These are phyloP conservation scores for Boletus edulis DNA, from an alignment of 768 basidiomycete genomes.

Conservation along the genomic window DNA sequence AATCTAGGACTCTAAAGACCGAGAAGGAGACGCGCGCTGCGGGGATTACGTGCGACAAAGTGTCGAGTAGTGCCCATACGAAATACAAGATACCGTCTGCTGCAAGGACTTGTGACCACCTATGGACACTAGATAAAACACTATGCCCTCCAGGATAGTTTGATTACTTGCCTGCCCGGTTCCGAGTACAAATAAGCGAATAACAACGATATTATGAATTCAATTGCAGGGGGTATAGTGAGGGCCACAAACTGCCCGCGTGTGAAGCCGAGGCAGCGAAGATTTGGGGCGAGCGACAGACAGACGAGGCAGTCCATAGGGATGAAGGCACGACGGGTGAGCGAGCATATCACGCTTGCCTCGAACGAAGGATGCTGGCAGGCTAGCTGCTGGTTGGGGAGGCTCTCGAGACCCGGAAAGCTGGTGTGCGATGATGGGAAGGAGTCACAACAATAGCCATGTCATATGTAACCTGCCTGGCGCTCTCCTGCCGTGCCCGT, in stretches of 20 bases:
- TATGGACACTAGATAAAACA: constrained; percentile 5
- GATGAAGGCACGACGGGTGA: constrained; percentile 15
- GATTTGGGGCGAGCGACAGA: constrained; percentile 64
- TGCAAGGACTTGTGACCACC: constrained; percentile 55
- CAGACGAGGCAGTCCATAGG: constrained; percentile 47
- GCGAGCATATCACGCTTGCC: constrained; percentile 35
- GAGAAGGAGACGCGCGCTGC: constrained; percentile 43
- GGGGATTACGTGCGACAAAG: constrained; percentile 56
- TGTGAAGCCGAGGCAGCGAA: constrained; percentile 64
- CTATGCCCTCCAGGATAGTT: not conserved
- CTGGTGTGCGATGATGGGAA: constrained; percentile 28
- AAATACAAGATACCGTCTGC: constrained; percentile 64
- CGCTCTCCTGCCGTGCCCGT: constrained; percentile 3
- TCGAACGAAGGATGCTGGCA: constrained; percentile 38
- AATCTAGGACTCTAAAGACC: constrained; percentile 55
- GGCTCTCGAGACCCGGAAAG: constrained; percentile 3
- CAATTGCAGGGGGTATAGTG: constrained; percentile 62
- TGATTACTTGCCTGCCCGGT: constrained; percentile 44
- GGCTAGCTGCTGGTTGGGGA: constrained; percentile 40
- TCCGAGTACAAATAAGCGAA: constrained; percentile 50
- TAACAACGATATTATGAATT: constrained; percentile 55
- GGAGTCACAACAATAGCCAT: constrained; percentile 7
- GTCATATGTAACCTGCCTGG: not conserved
- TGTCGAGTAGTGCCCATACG: constrained; percentile 55
- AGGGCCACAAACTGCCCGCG: constrained; percentile 45